Conservation (phyloP, 2,329 filamentous ascomycete genomes). For the Atkinsonella hypoxylon region DNA sequence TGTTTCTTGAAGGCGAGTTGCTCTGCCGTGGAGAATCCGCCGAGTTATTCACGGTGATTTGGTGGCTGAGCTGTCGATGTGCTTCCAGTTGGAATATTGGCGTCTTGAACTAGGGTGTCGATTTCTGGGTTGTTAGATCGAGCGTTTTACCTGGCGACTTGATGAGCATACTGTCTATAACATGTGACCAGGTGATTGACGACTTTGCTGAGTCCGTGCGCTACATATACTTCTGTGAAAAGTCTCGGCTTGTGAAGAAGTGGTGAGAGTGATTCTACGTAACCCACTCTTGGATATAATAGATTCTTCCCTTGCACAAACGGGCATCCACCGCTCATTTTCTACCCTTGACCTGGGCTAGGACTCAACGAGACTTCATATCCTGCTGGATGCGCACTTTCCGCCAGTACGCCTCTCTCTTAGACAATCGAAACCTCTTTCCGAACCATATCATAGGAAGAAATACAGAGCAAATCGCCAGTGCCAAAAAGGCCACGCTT, state of each 20-base stretch:
- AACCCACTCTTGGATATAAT: no score
- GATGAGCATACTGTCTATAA: no score
- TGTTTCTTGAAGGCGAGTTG: constrained; percentile 19
- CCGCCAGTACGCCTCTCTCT: constrained; percentile 11
- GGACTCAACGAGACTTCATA: background rate
- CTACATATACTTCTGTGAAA: no score
- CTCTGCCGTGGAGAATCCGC: constrained; percentile 14
- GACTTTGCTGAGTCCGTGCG: no score
- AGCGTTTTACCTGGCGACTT: no score
- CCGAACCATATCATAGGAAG: constrained; percentile 37
- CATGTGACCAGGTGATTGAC: no score
- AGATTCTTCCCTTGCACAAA: background rate
- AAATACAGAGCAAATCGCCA: constrained; percentile 27
- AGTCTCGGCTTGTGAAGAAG: no score
- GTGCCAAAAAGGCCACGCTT: constrained; percentile 26
- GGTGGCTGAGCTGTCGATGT: background rate
- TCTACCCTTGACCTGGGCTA: background rate
- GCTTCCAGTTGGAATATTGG: no score
- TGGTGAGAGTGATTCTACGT: no score
- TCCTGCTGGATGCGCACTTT: constrained; percentile 4
- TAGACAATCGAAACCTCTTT: constrained; percentile 14
- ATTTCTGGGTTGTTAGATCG: no score
- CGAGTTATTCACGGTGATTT: constrained; percentile 14
- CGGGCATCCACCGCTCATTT: background rate
- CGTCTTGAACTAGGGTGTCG: no score